Evolutionary conservation across 169 alveolate genomes (phyloP), one percentile per base, ranked within the genome.

Genomic region (Plasmodium gaboni): DNA sequence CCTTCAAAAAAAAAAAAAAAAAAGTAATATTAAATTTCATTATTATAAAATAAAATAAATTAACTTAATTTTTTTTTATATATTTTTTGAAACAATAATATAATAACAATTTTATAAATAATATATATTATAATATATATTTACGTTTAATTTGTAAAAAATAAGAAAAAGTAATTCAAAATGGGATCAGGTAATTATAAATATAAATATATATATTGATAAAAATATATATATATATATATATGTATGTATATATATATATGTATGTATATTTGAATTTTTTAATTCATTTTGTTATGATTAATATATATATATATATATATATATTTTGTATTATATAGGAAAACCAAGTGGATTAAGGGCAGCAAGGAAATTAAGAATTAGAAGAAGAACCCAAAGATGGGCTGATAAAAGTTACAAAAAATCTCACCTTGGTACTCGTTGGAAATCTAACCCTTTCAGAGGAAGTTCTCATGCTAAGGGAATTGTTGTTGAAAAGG

Each of bases 401-500:
- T 99, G 99, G 99, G 99, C 99, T 26, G 99, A 99, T 93, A 98
- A 98, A 92, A 97, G 95, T 73, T 99, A 97, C 98, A 98, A 98
- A 95, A 98, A 98, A 95, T 98, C 99, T 38, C 96, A 97, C 92
- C 94, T 98, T 48, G 99, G 99, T 57, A 96, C 99, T 26, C 91
- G 97, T 73, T 98, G 98, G 98, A 98, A 98, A 95, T 96, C 98
- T 76, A 98, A 98, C 89, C 99, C 99, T 26, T 98, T 99, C 94
- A 97, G 97, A 92, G 99, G 99, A 70, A 97, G 99, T 72, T 98
- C 99, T 65, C 99, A 97, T 92, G 99, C 99, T 32, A 98, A 98
- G 92, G 99, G 99, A 69, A 98, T 99, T 53, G 99, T 99, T 71
- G 99, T 98, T 28, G 99, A 99, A 95, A 98, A 98, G 93, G 96